These are phyloP conservation scores for Atalantia buxifolia DNA, from an alignment of 345 rosid genomes.

Conservation along the genomic window DNA sequence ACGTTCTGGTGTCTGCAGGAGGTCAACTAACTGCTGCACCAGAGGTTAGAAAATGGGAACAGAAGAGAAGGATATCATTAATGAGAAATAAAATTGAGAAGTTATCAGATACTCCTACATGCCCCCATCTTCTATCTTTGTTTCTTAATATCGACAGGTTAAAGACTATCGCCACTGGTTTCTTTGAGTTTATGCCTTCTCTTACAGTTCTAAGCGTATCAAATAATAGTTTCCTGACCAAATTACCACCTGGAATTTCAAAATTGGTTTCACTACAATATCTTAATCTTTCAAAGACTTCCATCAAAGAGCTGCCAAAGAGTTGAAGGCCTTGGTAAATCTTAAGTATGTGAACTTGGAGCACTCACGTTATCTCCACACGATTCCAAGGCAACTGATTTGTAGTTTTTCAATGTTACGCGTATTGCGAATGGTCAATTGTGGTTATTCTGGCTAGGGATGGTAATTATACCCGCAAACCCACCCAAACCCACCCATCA, in stretches of 20 bases:
- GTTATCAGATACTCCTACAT: no score
- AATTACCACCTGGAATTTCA: conserved; percentile 24
- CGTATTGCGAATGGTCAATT: conserved; percentile 4
- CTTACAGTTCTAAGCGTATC: conserved; percentile 33
- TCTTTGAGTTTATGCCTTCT: conserved; percentile 23
- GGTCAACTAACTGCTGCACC: background rate
- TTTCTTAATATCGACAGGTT: background rate
- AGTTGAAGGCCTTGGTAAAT: conserved; percentile 20
- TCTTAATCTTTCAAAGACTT: conserved; percentile 25
- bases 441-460: background rate
- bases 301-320: conserved; percentile 22
- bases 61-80: background rate
- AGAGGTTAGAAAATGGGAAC: background rate
- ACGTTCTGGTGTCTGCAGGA: background rate
- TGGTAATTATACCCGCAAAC: no score
- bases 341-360: conserved; percentile 23
- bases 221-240: background rate
- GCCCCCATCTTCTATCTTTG: background rate
- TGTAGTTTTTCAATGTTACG: background rate
- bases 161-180: background rate
- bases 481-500: no score
- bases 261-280: conserved; percentile 10
- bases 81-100: background rate
- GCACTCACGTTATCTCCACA: background rate
- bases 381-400: conserved; percentile 8